Evolutionary conservation across 257 asterid species (phyloP), one percentile per base, ranked within the genome.

Genomic region (Nemophila menziesii): DNA sequence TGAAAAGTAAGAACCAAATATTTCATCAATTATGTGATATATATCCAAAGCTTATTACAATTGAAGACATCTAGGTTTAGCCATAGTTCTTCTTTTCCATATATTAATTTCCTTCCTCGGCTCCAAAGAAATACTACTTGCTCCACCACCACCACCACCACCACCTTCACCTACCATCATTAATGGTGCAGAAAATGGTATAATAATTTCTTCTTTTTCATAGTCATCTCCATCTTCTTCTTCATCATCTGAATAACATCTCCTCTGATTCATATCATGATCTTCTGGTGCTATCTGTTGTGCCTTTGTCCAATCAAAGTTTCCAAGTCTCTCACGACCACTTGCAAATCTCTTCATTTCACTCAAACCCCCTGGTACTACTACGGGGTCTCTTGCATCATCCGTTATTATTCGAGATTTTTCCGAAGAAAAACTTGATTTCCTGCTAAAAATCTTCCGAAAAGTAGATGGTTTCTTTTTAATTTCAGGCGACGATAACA

Each of bases 81-180:
- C 67, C 94, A 79, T 62, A 3, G 86, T 82, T 73, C 96, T 72
- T 51, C 94, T 77, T 26, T 72, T 79, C 96, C 96, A 82, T 58
- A 86, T 48, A 72, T 86, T 86, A 41, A 86, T 74, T 63, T 86
- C 94, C 56, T 74, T 82, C 61, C 69, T 86, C 53, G 90, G 87
- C 75, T 78, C 79, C 79, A 76, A 61, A 3, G 17, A 51, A 46
- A 41, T 46, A n/a, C 41, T 14, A 22, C 34, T 38, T 22, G 56
- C 34, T n/a, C 17, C 54, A 26, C 16, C 54, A 8, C 57, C 58
- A 12, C 55, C 61, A n/a, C n/a, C n/a, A n/a, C n/a, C n/a, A n/a
- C n/a, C n/a, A n/a, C n/a, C n/a, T n/a, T n/a, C n/a, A n/a, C n/a
- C n/a, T n/a, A n/a, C n/a, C 27, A 22, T 16, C 56, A 49, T 6